A percentile compares a stretch with the other conserved stretches of the same genome.
phyloP scores from a whole-genome alignment of 331 rosid genomes.

The Malus hybrid region DNA sequence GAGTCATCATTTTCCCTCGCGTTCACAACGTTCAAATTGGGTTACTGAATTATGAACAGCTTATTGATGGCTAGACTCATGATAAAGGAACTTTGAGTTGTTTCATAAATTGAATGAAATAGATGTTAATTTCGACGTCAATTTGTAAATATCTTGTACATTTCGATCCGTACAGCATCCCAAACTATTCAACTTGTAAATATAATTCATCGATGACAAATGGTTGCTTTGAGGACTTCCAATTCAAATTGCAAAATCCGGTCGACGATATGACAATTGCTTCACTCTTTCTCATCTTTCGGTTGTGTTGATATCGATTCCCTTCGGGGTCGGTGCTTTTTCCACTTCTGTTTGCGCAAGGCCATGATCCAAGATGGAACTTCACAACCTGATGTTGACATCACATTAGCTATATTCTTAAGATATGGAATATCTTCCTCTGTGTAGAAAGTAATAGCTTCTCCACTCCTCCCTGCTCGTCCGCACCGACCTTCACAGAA shows the following conservation, averaged over 20 bases:
- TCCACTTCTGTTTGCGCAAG: slow-evolving; percentile 81
- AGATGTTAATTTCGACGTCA: neutral
- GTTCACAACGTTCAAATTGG: no score
- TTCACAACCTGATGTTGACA: slow-evolving; percentile 83
- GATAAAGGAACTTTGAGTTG: neutral
- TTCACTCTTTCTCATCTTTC: slow-evolving; percentile 18
- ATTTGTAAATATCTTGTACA: neutral
- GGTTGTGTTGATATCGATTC: slow-evolving; percentile 65
- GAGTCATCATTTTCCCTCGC: no score
- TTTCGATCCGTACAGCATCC: neutral
- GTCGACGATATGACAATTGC: neutral
- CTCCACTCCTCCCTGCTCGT: slow-evolving; percentile 91
- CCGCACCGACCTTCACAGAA: slow-evolving; percentile 77
- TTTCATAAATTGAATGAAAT: neutral
- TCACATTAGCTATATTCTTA: slow-evolving; percentile 71
- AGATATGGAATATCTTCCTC: slow-evolving; percentile 75
- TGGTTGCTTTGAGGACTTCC: neutral
- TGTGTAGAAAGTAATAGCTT: slow-evolving; percentile 82
- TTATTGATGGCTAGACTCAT: no score
- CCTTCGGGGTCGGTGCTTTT: slow-evolving; percentile 77
- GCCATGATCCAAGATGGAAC: slow-evolving; percentile 72
- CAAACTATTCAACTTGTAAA: neutral
- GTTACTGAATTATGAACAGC: no score
- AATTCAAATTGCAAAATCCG: neutral
- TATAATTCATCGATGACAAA: neutral